Conservation (phyloP, 75 land plant species). For the Adiantum capillusveneris region DNA sequence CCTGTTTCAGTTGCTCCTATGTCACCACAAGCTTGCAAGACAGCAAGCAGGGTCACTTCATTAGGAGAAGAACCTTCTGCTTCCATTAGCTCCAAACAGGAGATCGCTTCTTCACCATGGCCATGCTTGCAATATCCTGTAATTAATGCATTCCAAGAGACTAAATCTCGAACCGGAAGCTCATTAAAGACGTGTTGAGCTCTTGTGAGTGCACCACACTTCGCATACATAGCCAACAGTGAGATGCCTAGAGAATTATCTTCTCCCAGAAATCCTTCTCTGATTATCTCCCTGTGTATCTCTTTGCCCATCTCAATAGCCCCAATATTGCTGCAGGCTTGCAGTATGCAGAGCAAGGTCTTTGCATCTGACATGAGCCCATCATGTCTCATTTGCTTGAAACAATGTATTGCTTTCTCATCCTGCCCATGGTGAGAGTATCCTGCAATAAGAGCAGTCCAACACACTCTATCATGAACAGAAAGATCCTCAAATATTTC, state of each 20-base stretch:
- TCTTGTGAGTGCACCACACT: constrained; percentile 35
- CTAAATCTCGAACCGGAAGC: constrained; percentile 28
- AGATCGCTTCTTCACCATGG: constrained; percentile 25
- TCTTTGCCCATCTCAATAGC: too few species aligned
- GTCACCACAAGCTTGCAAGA: constrained; percentile 37
- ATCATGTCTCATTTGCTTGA: too few species aligned
- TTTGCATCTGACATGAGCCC: too few species aligned
- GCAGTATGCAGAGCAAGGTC: too few species aligned
- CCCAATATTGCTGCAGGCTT: too few species aligned
- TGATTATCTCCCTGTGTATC: too few species aligned
- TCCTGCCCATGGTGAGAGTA: too few species aligned
- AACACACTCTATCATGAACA: too few species aligned
- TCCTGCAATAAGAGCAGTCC: too few species aligned
- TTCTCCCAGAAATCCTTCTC: constrained; percentile 9
- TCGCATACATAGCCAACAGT: constrained; percentile 38
- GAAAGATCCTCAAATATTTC: too few species aligned
- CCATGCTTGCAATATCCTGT: constrained; percentile 46
- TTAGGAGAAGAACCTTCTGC: constrained; percentile 21
- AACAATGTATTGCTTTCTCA: too few species aligned
- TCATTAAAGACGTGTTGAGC: constrained; percentile 23
- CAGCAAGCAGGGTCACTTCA: constrained; percentile 17
- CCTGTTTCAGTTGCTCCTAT: constrained; percentile 36
- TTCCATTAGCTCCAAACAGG: constrained; percentile 34
- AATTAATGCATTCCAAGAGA: constrained; percentile 47
- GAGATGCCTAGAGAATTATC: constrained; percentile 23